Conservation (phyloP, 1,139 yeast species). For the Meyerozyma elateridarum region DNA sequence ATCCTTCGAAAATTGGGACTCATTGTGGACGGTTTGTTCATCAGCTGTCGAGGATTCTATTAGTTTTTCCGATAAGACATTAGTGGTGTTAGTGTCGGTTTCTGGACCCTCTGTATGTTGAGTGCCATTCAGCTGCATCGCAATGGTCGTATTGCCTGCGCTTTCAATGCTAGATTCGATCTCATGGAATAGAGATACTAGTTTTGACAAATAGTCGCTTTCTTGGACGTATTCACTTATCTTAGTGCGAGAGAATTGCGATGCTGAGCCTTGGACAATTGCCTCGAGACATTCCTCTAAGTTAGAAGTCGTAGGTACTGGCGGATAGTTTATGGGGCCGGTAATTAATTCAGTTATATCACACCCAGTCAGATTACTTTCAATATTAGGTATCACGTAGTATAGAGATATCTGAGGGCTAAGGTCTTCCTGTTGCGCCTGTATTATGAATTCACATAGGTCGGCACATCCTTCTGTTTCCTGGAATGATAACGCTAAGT, state of each 20-base stretch:
- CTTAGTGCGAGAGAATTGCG: slow-evolving; percentile 50
- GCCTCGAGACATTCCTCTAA: slow-evolving; percentile 48
- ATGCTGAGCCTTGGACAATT: slow-evolving; percentile 53
- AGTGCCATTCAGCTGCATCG: too few species aligned
- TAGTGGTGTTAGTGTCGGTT: too few species aligned
- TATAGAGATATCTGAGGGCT: slow-evolving; percentile 71
- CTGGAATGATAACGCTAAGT: slow-evolving; percentile 87
- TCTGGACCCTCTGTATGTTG: too few species aligned
- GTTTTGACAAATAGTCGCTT: slow-evolving; percentile 50
- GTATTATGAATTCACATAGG: slow-evolving; percentile 73
- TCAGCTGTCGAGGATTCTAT: too few species aligned
- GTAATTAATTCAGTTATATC: slow-evolving; percentile 69
- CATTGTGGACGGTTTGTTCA: too few species aligned
- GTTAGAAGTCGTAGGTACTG: slow-evolving; percentile 44
- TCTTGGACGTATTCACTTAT: slow-evolving; percentile 49
- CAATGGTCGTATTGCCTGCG: too few species aligned
- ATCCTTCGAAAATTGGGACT: too few species aligned
- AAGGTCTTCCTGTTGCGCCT: slow-evolving; percentile 53
- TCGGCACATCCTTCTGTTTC: slow-evolving; percentile 87
- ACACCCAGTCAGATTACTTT: slow-evolving; percentile 21
- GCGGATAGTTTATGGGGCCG: slow-evolving; percentile 74
- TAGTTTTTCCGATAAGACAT: too few species aligned
- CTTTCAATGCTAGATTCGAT: too few species aligned
- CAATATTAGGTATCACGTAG: slow-evolving; percentile 56
- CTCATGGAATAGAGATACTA: too few species aligned